Evolutionary conservation across 2,329 filamentous ascomycete genomes (phyloP).

Genomic region (Talaromyces sp.): DNA sequence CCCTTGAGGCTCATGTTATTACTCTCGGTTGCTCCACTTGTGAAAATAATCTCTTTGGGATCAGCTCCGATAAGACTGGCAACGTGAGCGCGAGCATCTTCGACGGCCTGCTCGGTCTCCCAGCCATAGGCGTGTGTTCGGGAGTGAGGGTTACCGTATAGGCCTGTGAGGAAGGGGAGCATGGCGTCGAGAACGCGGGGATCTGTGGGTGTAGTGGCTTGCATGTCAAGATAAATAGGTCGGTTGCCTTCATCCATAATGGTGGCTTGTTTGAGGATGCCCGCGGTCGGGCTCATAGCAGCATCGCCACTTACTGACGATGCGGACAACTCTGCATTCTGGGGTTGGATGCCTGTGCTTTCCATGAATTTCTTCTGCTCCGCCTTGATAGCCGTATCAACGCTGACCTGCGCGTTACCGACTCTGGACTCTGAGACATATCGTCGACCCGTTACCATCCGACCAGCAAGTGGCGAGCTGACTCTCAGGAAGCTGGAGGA

Average conservation of each 20-base stretch:
- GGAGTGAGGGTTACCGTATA: constrained; percentile 96
- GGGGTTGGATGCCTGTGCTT: constrained; percentile 53
- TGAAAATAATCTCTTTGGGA: constrained; percentile 98
- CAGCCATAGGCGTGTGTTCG: constrained; percentile 97
- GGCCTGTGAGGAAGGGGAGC: constrained; percentile 88
- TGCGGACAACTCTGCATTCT: constrained; percentile 59
- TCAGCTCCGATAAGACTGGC: constrained; percentile 88
- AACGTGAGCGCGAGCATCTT: constrained; percentile 78
- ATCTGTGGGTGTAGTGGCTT: constrained; percentile 92
- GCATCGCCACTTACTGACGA: constrained; percentile 59
- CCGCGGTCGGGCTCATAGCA: constrained; percentile 77
- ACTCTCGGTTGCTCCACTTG: constrained; percentile 94
- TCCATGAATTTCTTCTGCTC: constrained; percentile 76
- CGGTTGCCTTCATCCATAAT: constrained; percentile 89
- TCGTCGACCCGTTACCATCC: constrained; percentile 49
- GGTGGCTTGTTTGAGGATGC: constrained; percentile 83
- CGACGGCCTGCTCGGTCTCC: constrained; percentile 94
- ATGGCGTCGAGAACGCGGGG: constrained; percentile 94
- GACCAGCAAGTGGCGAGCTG: constrained; percentile 38
- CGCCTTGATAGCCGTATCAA: constrained; percentile 79
- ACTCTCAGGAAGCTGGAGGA: constrained; percentile 40
- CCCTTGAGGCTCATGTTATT: constrained; percentile 99
- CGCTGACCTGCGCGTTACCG: constrained; percentile 65
- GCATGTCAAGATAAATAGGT: constrained; percentile 97
- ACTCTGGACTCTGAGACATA: constrained; percentile 84